Conservation (phyloP, 441 rosid species). For the Brassica balearica region DNA sequence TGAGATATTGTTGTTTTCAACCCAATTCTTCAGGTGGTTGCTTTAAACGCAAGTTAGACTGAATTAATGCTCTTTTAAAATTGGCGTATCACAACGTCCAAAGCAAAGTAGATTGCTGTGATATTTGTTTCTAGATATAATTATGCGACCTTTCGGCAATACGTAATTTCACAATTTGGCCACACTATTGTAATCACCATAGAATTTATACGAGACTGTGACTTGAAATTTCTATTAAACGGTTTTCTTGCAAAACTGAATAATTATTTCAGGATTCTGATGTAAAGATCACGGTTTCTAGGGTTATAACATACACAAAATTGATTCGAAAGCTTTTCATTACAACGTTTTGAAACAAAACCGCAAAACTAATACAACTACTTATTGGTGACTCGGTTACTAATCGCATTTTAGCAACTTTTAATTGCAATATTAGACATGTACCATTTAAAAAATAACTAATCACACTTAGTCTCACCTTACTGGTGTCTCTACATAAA, state of each 20-base stretch:
- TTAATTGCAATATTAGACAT: background rate
- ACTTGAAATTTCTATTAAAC: background rate
- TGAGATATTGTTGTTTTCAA: background rate
- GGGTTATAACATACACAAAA: background rate
- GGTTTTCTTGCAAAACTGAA: background rate
- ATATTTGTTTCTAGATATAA: background rate
- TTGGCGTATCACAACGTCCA: background rate
- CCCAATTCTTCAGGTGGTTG: slow-evolving; percentile 1
- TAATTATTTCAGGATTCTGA: slow-evolving; percentile 2
- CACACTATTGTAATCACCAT: background rate
- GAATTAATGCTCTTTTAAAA: background rate
- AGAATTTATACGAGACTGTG: background rate
- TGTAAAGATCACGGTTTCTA: background rate
- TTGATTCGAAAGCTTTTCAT: background rate
- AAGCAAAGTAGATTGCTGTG: background rate
- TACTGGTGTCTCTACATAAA: background rate
- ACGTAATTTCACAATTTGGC: background rate
- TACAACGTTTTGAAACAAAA: background rate
- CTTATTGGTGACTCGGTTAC: background rate
- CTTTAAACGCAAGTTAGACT: background rate
- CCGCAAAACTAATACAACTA: background rate
- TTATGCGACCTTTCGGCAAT: background rate
- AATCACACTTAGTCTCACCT: background rate
- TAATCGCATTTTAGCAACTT: background rate
- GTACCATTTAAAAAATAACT: background rate